These are phyloP conservation scores for Sparassis latifolia DNA, from an alignment of 1,284 basidiomycete genomes.

Conservation along the genomic window DNA sequence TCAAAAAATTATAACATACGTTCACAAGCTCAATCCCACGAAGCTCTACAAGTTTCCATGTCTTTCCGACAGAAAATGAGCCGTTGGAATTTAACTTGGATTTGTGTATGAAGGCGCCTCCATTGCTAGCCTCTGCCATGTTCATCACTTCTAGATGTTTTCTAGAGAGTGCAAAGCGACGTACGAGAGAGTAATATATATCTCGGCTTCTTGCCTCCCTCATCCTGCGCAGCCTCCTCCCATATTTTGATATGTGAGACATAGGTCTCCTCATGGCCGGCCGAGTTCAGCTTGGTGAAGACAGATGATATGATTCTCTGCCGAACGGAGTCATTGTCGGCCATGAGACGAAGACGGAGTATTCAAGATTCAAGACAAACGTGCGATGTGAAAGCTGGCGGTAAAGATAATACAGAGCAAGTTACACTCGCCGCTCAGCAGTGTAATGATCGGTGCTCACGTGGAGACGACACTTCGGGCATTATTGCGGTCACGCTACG, in stretches of 20 bases:
- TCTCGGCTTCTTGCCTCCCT: slow-evolving; percentile 69
- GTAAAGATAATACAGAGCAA: no score
- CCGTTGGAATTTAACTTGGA: slow-evolving; percentile 95
- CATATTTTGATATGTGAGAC: slow-evolving; percentile 86
- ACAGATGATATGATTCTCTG: slow-evolving; percentile 79
- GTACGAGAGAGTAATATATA: slow-evolving; percentile 84
- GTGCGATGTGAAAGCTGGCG: no score
- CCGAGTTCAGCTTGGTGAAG: slow-evolving; percentile 68
- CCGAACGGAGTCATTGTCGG: slow-evolving; percentile 45
- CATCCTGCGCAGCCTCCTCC: slow-evolving; percentile 68
- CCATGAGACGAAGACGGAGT: slow-evolving; percentile 31
- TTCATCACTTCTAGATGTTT: slow-evolving; percentile 7
- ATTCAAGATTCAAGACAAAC: no score
- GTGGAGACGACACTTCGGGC: no score
- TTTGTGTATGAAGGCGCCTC: slow-evolving; percentile 83
- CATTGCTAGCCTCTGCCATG: slow-evolving; percentile 53
- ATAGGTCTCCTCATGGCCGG: slow-evolving; percentile 68
- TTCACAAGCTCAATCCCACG: slow-evolving; percentile 70
- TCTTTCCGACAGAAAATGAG: slow-evolving; percentile 96
- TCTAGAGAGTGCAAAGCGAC: slow-evolving; percentile 27
- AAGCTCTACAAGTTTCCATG: slow-evolving; percentile 86
- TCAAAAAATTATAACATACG: slow-evolving; percentile 24
- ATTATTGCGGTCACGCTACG: no score
- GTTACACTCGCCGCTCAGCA: no score
- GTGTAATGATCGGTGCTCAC: no score